A percentile compares a stretch with the other conserved stretches of the same genome.
These are phyloP conservation scores for Aeschynomene evenia DNA, from an alignment of 306 rosid genomes.

Conservation along the genomic window DNA sequence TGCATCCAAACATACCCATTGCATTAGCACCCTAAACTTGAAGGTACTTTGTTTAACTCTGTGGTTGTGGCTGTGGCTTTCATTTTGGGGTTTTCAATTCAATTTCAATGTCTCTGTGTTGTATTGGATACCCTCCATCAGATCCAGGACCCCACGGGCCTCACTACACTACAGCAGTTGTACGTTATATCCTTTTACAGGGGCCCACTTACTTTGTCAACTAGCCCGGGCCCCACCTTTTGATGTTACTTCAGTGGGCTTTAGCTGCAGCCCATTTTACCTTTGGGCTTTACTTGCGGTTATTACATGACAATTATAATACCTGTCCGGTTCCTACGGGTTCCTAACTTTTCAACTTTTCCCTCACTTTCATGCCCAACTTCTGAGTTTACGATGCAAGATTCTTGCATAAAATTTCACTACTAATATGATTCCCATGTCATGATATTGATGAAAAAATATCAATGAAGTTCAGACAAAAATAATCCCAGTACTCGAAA, in stretches of 20 bases:
- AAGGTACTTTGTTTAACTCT: background rate
- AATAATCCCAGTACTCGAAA: background rate
- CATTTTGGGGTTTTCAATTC: background rate
- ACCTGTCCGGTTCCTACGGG: background rate
- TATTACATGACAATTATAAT: background rate
- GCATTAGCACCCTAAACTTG: constrained; percentile 32
- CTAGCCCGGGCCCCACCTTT: background rate
- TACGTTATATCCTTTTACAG: constrained; percentile 7
- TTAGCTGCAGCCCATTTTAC: constrained; percentile 2
- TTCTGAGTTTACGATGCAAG: background rate
- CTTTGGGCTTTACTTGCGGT: constrained; percentile 8
- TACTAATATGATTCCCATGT: background rate
- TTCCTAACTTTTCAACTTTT: background rate
- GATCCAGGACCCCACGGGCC: constrained; percentile 23
- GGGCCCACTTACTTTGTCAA: constrained; percentile 36
- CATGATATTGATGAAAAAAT: no score
- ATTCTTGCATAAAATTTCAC: background rate
- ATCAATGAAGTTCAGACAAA: no score
- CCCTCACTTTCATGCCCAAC: background rate
- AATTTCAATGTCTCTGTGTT: no score
- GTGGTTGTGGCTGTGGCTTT: constrained; percentile 8
- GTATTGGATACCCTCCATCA: background rate
- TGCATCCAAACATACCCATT: constrained; percentile 54
- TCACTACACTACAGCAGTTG: constrained; percentile 18
- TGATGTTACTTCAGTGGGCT: constrained; percentile 6